Conservation (phyloP, 805 yeast genomes). For the Wickerhamomyces tratensis region DNA sequence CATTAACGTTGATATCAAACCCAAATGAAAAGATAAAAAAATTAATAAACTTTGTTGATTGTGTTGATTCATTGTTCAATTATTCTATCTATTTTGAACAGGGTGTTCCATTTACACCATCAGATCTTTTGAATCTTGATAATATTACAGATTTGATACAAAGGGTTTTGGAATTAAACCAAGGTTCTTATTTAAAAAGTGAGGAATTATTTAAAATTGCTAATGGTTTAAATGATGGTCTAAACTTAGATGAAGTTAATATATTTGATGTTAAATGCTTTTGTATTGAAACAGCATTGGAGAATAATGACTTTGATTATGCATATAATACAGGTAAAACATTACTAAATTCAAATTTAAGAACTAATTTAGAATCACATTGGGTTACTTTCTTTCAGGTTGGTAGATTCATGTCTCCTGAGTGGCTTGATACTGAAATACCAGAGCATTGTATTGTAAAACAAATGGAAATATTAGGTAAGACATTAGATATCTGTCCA, state of each 20-base stretch:
- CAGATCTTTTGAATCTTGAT: constrained; percentile 22
- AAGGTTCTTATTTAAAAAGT: constrained; percentile 35
- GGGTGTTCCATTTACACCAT: constrained; percentile 29
- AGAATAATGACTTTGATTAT: constrained; percentile 47
- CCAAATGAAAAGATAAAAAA: constrained; percentile 8
- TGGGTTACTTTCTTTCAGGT: constrained; percentile 77
- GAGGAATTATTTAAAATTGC: constrained; percentile 32
- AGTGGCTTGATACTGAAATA: constrained; percentile 28
- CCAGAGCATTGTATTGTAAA: constrained; percentile 29
- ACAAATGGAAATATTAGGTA: constrained; percentile 47
- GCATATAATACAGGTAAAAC: constrained; percentile 38
- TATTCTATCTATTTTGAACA: constrained; percentile 22
- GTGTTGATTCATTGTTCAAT: constrained; percentile 20
- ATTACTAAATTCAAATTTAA: constrained; percentile 21
- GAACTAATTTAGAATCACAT: constrained; percentile 18
- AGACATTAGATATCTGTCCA: constrained; percentile 42
- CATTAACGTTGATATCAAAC: constrained; percentile 12
- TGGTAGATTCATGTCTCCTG: constrained; percentile 45
- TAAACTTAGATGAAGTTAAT: constrained; percentile 16
- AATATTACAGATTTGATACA: constrained; percentile 29
- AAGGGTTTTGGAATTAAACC: constrained; percentile 43
- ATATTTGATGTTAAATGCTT: constrained; percentile 24
- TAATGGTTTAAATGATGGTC: constrained; percentile 30
- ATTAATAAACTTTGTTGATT: constrained; percentile 12
- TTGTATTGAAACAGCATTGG: constrained; percentile 61